phyloP scores from a whole-genome alignment of 139 green algal species.

The Micractinium conductrix region DNA sequence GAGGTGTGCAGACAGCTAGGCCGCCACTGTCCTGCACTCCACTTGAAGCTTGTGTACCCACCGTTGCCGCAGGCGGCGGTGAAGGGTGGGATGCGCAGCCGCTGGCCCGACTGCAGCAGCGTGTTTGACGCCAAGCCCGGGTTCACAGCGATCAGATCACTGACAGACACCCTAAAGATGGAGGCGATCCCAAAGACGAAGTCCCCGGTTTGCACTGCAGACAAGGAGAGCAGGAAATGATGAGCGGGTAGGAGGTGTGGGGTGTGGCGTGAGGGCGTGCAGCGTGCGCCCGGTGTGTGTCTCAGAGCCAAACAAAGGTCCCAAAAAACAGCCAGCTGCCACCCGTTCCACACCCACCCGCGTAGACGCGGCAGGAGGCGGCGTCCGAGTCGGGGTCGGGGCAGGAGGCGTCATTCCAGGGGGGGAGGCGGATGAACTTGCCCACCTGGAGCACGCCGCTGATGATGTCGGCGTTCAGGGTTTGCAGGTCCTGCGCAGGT shows the following conservation, averaged over 20 bases:
- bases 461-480: constrained; percentile 27
- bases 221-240: not conserved
- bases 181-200: constrained; percentile 35
- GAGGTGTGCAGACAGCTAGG: not conserved
- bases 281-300: not conserved
- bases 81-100: constrained; percentile 24
- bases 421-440: constrained; percentile 37
- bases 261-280: no score
- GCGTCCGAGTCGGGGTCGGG: constrained; percentile 28
- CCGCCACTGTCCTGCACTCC: not conserved
- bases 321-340: not conserved
- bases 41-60: not conserved
- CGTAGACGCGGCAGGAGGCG: constrained; percentile 40
- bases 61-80: constrained; percentile 25
- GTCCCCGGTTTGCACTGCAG: constrained; percentile 20
- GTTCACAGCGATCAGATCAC: constrained; percentile 36
- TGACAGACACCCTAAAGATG: constrained; percentile 13
- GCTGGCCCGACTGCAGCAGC: not conserved
- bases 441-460: not conserved
- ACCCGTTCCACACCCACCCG: not conserved
- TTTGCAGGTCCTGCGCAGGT: not conserved
- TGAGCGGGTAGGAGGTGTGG: not conserved
- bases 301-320: not conserved
- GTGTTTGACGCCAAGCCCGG: not conserved
- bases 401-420: constrained; percentile 23